Conservation (phyloP, 2,329 filamentous ascomycete species). For the Venturia carpophila region DNA sequence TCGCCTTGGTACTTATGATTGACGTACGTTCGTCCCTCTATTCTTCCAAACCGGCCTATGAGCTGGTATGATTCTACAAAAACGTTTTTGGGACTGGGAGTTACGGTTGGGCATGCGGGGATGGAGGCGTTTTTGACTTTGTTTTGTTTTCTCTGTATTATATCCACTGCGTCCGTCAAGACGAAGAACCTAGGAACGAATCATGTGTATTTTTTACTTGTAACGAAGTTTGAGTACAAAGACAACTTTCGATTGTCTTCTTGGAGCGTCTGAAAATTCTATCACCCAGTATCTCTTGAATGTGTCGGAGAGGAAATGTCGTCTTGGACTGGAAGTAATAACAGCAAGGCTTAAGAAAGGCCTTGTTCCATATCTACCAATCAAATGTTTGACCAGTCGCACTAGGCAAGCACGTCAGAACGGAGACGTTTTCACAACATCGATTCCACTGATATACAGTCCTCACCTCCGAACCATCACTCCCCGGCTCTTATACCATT, state of each 20-base stretch:
- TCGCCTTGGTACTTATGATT: not conserved
- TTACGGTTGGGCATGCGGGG: not conserved
- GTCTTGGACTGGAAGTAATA: not conserved
- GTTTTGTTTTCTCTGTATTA: not conserved
- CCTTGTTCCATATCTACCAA: not conserved
- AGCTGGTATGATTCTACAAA: not conserved
- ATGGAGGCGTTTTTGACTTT: not conserved
- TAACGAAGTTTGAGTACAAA: too few relatives aligned
- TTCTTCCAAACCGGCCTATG: not conserved
- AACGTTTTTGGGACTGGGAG: not conserved
- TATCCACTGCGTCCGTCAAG: not conserved
- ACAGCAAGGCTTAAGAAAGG: not conserved
- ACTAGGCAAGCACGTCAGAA: not conserved
- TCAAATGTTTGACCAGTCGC: not conserved
- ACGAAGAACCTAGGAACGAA: conserved; percentile 1
- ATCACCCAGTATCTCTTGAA: too few relatives aligned
- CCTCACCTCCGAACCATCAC: not conserved
- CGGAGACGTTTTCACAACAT: conserved; percentile 1
- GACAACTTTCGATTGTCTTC: too few relatives aligned
- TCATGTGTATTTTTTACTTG: not conserved
- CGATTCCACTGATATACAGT: not conserved
- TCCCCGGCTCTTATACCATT: not conserved
- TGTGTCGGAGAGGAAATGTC: not conserved
- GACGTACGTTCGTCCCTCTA: not conserved
- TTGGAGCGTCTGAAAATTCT: too few relatives aligned